phyloP scores from a whole-genome alignment of 257 asterid genomes.

The Verbascum thapsus region DNA sequence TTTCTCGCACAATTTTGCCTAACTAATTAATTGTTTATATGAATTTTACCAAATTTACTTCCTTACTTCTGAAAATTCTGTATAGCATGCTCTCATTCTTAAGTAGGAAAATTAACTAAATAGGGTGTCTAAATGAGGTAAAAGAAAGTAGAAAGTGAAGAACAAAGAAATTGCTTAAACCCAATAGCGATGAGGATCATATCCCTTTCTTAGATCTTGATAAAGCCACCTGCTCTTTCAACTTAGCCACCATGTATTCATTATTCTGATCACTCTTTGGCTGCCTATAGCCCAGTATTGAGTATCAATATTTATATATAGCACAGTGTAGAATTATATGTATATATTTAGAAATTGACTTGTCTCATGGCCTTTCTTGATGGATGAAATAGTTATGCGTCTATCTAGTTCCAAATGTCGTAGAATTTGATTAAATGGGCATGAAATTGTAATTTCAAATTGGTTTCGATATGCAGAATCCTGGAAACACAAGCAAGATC shows the following conservation, averaged over 20 bases:
- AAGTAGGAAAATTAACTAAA: neutral
- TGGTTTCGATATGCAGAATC: conserved; percentile 41
- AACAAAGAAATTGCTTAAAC: neutral
- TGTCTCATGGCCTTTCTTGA: conserved; percentile 12
- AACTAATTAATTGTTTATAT: neutral
- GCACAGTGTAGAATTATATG: neutral
- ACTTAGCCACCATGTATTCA: too few relatives aligned
- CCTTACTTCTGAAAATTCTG: conserved; percentile 11
- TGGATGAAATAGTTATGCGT: neutral
- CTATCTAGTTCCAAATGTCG: conserved; percentile 12
- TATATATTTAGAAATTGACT: neutral
- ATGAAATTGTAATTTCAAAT: conserved; percentile 20
- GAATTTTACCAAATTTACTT: neutral
- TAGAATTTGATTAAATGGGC: conserved; percentile 8
- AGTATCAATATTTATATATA: too few relatives aligned
- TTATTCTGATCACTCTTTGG: too few relatives aligned
- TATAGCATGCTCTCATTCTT: neutral
- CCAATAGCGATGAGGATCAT: neutral
- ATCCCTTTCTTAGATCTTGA: neutral
- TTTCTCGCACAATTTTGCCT: too few relatives aligned
- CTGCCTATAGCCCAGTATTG: too few relatives aligned
- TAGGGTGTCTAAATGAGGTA: neutral
- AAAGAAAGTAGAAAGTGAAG: too few relatives aligned
- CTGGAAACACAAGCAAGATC: conserved; percentile 47
- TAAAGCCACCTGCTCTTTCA: neutral